Evolutionary conservation across 768 basidiomycete genomes (phyloP).

Genomic region (Tremella fuciformis): DNA sequence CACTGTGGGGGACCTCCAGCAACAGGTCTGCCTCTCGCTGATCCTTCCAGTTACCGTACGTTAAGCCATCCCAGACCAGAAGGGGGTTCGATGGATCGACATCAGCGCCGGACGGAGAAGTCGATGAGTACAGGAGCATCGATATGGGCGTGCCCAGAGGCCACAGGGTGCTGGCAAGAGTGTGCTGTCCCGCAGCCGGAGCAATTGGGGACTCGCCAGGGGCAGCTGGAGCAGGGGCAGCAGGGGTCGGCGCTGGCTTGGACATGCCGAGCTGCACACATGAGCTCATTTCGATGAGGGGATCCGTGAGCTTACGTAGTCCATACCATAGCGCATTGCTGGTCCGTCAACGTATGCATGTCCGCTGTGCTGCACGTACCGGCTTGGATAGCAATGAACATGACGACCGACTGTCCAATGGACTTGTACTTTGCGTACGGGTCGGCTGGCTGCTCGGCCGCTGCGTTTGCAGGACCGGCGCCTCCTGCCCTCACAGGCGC

Average conservation of each 20-base stretch:
- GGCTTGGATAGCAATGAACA: conserved; percentile 37
- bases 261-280: conserved; percentile 20
- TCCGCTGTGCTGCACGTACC: conserved; percentile 24
- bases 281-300: too few species aligned
- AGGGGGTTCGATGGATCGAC: conserved; percentile 29
- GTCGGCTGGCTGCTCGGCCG: too few species aligned
- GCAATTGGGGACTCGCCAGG: background rate
- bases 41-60: conserved; percentile 48
- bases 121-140: conserved; percentile 44
- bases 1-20: conserved; percentile 44
- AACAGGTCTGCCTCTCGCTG: conserved; percentile 39
- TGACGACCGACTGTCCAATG: conserved; percentile 21
- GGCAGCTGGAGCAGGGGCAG: conserved; percentile 11
- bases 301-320: conserved; percentile 27
- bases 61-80: conserved; percentile 44
- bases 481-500: too few species aligned
- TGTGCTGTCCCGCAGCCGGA: background rate
- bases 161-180: conserved; percentile 37
- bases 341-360: background rate
- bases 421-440: conserved; percentile 12
- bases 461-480: too few species aligned
- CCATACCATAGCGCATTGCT: conserved; percentile 44
- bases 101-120: conserved; percentile 21
- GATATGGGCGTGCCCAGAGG: conserved; percentile 43
- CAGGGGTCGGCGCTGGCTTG: conserved; percentile 15